Conservation (phyloP, 768 basidiomycete genomes). For the Cantharellus anzutake region DNA sequence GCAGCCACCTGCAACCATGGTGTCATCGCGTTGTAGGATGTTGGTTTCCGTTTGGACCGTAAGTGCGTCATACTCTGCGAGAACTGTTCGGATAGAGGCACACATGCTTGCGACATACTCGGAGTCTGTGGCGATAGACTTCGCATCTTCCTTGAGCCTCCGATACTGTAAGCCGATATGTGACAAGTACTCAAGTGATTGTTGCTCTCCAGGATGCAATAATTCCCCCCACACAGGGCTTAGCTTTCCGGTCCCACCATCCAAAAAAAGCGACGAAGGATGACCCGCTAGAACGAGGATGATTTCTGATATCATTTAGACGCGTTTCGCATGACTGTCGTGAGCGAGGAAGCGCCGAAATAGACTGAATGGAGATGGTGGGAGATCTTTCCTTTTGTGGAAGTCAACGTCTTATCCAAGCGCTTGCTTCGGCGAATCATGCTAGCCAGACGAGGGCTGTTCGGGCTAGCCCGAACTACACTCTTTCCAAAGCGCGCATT, state of each 20-base stretch:
- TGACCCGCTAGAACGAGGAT: conserved; percentile 77
- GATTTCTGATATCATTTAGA: conserved; percentile 72
- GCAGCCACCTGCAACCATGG: conserved; percentile 56
- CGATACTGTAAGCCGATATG: conserved; percentile 57
- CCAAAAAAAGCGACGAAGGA: conserved; percentile 57
- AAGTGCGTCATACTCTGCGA: conserved; percentile 64
- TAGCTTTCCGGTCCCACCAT: conserved; percentile 16
- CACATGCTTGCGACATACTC: conserved; percentile 60
- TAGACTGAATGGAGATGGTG: too few species aligned
- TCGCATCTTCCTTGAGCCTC: conserved; percentile 41
- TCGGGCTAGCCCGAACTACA: too few species aligned
- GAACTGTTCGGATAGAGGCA: conserved; percentile 48
- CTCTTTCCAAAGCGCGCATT: too few species aligned
- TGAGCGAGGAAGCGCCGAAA: too few species aligned
- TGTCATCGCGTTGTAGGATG: conserved; percentile 53
- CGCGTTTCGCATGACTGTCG: neutral
- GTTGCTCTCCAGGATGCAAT: conserved; percentile 76
- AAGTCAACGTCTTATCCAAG: too few species aligned
- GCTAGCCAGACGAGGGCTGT: too few species aligned
- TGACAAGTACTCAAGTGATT: conserved; percentile 65
- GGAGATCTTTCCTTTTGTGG: too few species aligned
- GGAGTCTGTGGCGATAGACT: conserved; percentile 33
- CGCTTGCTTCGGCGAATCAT: too few species aligned
- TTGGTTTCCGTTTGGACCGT: conserved; percentile 68
- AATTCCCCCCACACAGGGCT: conserved; percentile 45